Percentiles rank a stretch among this genome's conserved stretches.
Evolutionary conservation across 2,329 filamentous ascomycete genomes (phyloP).

Genomic region (Immersiporthe knoxdaviesiana): DNA sequence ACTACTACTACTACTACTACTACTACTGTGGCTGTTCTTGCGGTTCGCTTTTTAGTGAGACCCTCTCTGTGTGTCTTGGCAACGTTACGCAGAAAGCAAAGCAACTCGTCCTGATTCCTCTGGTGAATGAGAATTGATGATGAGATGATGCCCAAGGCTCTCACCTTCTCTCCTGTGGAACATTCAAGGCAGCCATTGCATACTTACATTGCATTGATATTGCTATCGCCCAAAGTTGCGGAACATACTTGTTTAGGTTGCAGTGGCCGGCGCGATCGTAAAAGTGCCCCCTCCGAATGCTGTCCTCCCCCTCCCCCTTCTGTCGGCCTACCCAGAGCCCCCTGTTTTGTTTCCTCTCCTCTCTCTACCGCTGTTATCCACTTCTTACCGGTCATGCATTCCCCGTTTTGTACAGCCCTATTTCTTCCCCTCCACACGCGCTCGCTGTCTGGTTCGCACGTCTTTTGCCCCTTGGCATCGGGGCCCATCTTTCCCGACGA

Average conservation of each 20-base stretch:
- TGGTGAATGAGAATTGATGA: not conserved
- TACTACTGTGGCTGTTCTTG: not conserved
- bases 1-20: too few relatives aligned
- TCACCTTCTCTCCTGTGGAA: not conserved
- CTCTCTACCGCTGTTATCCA: slow-evolving; percentile 20
- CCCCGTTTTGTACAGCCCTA: slow-evolving; percentile 16
- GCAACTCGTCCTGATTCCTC: not conserved
- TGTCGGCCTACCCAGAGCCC: slow-evolving; percentile 15
- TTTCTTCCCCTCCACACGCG: slow-evolving; percentile 8
- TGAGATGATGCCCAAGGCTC: not conserved
- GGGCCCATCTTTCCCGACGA: slow-evolving; percentile 16
- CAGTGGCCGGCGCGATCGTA: slow-evolving; percentile 1
- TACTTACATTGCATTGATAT: slow-evolving; percentile 4
- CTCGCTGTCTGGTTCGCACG: slow-evolving; percentile 13
- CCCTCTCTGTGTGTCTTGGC: not conserved
- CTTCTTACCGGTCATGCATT: slow-evolving; percentile 20
- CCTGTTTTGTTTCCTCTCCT: slow-evolving; percentile 9
- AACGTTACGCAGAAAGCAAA: not conserved
- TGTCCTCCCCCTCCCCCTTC: slow-evolving; percentile 17
- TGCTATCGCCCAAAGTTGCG: slow-evolving; percentile 1
- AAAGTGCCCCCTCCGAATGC: not conserved
- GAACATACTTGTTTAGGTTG: not conserved
- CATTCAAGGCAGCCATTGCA: not conserved
- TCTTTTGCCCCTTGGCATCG: slow-evolving; percentile 1
- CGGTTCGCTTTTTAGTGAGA: not conserved